Evolutionary conservation across 495 filamentous ascomycete species (phyloP).

Genomic region (Aspergillus bridgeri): DNA sequence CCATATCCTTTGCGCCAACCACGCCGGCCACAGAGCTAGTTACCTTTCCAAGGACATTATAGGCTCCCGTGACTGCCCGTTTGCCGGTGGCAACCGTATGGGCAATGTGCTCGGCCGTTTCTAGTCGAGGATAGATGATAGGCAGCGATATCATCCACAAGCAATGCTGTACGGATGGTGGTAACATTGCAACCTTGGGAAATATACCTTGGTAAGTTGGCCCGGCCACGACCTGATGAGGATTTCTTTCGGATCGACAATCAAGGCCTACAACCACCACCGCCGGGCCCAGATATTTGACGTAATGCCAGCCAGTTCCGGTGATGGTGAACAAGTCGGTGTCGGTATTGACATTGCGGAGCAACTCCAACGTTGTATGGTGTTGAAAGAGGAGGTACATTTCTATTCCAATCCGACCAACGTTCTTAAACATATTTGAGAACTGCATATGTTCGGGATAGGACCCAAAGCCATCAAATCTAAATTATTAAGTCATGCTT

Average conservation of each 20-base stretch:
- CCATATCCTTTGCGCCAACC: conserved; percentile 88
- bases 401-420: conserved; percentile 93
- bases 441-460: conserved; percentile 99
- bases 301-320: conserved; percentile 94
- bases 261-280: conserved; percentile 88
- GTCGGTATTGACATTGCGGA: conserved; percentile 81
- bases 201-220: conserved; percentile 97
- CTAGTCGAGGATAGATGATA: conserved; percentile 84
- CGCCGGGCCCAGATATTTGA: conserved; percentile 91
- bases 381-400: conserved; percentile 99
- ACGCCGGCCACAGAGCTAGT: conserved; percentile 91
- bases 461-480: conserved; percentile 96
- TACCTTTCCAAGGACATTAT: conserved; percentile 91
- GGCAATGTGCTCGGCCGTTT: conserved; percentile 84
- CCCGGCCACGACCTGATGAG: conserved; percentile 88
- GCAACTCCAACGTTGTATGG: conserved; percentile 90
- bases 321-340: conserved; percentile 95
- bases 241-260: conserved; percentile 85
- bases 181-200: conserved; percentile 90
- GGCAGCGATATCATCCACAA: conserved; percentile 93
- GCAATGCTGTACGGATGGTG: conserved; percentile 89
- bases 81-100: conserved; percentile 92
- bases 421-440: conserved; percentile 96
- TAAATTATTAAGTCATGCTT: conserved; percentile 28
- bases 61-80: conserved; percentile 90